Conservation (phyloP, 192 early-diverging fungal genomes). For the Coemansia sp. region DNA sequence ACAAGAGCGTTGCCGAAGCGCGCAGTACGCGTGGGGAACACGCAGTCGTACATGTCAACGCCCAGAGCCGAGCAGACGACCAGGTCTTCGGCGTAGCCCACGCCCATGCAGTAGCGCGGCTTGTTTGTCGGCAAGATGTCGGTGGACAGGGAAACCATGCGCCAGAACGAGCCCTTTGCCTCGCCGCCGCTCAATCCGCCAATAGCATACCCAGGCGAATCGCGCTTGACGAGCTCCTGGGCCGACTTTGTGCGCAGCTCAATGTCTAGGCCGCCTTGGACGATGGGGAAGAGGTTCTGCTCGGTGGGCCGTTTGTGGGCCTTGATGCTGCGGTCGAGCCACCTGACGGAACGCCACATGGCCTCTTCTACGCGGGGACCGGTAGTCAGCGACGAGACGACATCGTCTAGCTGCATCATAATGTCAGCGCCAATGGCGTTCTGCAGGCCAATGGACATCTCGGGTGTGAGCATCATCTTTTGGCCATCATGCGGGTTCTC, state of each 20-base stretch:
- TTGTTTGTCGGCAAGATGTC: conserved; percentile 76
- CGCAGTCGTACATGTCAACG: conserved; percentile 91
- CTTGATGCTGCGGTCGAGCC: conserved; percentile 81
- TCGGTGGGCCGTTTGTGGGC: conserved; percentile 67
- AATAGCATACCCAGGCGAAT: conserved; percentile 81
- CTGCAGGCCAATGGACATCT: conserved; percentile 82
- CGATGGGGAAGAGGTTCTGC: conserved; percentile 87
- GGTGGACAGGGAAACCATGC: conserved; percentile 77
- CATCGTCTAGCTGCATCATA: conserved; percentile 92
- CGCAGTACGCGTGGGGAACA: conserved; percentile 85
- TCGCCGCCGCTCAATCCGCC: conserved; percentile 87
- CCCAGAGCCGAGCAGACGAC: conserved; percentile 84
- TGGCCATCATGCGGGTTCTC: conserved; percentile 81
- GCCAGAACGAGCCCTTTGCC: conserved; percentile 83
- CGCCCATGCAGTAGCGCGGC: conserved; percentile 91
- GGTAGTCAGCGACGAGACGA: conserved; percentile 77
- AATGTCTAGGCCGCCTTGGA: conserved; percentile 78
- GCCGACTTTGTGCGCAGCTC: conserved; percentile 70
- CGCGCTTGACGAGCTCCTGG: conserved; percentile 76
- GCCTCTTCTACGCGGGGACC: conserved; percentile 85
- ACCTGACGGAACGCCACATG: conserved; percentile 84
- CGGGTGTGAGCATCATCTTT: conserved; percentile 78
- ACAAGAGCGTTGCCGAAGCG: conserved; percentile 86
- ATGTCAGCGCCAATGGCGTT: conserved; percentile 87
- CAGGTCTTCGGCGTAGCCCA: conserved; percentile 82